phyloP scores from a whole-genome alignment of 1,284 basidiomycete species.

The Cutaneotrichosporon sp. region DNA sequence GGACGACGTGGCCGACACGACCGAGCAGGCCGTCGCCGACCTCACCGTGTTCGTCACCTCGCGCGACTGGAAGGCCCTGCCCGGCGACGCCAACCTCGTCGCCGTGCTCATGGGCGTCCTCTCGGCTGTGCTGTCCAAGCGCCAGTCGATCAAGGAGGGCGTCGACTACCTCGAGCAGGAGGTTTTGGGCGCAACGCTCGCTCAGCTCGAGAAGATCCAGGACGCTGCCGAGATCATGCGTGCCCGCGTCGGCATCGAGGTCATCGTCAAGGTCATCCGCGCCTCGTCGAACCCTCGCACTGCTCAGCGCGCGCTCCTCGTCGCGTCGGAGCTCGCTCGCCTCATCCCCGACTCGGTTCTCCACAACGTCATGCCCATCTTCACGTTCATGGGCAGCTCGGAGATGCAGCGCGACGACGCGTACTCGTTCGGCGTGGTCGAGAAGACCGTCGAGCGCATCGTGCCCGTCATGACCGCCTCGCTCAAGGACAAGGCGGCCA shows the following conservation, averaged over 20 bases:
- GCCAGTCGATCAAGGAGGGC: slow-evolving; percentile 57
- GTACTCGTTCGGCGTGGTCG: slow-evolving; percentile 92
- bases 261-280: slow-evolving; percentile 82
- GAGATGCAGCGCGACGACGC: slow-evolving; percentile 95
- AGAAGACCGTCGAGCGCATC: slow-evolving; percentile 90
- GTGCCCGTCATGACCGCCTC: slow-evolving; percentile 89
- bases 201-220: slow-evolving; percentile 63
- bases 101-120: slow-evolving; percentile 74
- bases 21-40: slow-evolving; percentile 55
- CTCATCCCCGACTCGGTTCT: slow-evolving; percentile 87
- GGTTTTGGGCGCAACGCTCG: slow-evolving; percentile 77
- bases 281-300: slow-evolving; percentile 90
- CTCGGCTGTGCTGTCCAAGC: slow-evolving; percentile 63
- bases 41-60: slow-evolving; percentile 72
- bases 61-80: slow-evolving; percentile 64
- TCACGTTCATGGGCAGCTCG: slow-evolving; percentile 98
- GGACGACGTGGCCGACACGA: slow-evolving; percentile 28
- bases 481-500: slow-evolving; percentile 61
- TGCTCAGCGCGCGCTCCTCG: slow-evolving; percentile 88
- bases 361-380: slow-evolving; percentile 96
- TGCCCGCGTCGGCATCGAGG: slow-evolving; percentile 62
- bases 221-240: slow-evolving; percentile 43
- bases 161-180: slow-evolving; percentile 81
- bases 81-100: slow-evolving; percentile 70
- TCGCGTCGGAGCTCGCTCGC: slow-evolving; percentile 80